Percentiles rank a stretch among this genome's conserved stretches.
These are phyloP conservation scores for Oryza officinalis DNA, from an alignment of 176 grass and related monocot genomes.

Conservation along the genomic window DNA sequence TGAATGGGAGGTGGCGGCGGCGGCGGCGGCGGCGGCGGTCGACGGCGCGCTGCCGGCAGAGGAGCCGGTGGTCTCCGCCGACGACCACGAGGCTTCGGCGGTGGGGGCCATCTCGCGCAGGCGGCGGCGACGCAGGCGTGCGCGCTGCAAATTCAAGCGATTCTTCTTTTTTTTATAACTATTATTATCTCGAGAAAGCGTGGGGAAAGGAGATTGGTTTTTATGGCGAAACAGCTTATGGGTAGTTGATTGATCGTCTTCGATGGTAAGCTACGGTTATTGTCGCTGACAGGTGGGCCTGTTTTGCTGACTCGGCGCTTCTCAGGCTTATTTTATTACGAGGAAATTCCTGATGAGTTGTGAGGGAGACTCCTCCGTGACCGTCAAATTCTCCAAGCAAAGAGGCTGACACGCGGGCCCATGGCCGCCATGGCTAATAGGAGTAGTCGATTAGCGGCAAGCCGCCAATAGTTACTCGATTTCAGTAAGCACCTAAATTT, in stretches of 20 bases:
- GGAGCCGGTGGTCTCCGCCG: constrained; percentile 22
- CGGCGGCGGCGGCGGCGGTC: not conserved
- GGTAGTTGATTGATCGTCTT: not conserved
- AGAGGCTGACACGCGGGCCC: no score
- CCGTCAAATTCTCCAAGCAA: no score
- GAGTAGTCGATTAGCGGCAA: no score
- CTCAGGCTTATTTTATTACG: no score
- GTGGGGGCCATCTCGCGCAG: constrained; percentile 35
- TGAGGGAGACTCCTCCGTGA: no score
- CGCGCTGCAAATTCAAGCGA: constrained; percentile 14
- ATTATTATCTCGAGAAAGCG: not conserved
- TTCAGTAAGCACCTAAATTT: no score
- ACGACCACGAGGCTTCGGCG: not conserved
- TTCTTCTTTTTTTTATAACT: not conserved
- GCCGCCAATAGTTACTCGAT: no score
- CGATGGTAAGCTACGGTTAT: not conserved
- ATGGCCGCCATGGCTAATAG: no score
- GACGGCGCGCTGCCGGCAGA: not conserved
- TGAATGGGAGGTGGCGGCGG: constrained; percentile 1
- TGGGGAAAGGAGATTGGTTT: not conserved
- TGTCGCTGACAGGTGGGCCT: constrained; percentile 2
- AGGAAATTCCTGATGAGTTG: no score
- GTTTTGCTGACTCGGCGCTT: not conserved
- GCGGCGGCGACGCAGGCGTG: constrained; percentile 20
- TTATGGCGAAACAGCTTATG: not conserved